Conservation (phyloP, 164 flowering plant genomes). For the Tetracentron sinense region DNA sequence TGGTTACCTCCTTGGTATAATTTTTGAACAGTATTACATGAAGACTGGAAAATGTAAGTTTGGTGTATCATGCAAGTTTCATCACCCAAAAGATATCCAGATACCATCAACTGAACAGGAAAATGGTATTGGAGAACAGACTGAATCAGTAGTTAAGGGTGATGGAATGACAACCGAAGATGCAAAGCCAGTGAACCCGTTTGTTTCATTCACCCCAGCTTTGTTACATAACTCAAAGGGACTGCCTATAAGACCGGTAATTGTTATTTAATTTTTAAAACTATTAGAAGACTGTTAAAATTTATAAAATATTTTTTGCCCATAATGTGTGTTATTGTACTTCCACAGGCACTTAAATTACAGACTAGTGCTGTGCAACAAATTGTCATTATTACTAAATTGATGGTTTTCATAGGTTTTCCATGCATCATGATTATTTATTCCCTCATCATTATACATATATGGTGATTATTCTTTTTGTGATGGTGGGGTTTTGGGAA, state of each 20-base stretch:
- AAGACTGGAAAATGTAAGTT: constrained; percentile 93
- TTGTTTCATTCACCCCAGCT: constrained; percentile 49
- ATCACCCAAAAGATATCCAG: constrained; percentile 83
- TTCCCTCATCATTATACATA: background rate
- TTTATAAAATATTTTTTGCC: background rate
- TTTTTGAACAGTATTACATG: constrained; percentile 63
- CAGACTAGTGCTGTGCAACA: background rate
- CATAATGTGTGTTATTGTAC: background rate
- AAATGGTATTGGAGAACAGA: constrained; percentile 29
- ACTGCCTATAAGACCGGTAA: constrained; percentile 88
- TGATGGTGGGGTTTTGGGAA: no score
- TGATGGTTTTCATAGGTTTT: no score
- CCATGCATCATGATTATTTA: no score
- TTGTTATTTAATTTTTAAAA: background rate
- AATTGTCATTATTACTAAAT: no score
- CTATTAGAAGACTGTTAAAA: background rate
- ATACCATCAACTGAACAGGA: constrained; percentile 39
- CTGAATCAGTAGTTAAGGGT: constrained; percentile 18
- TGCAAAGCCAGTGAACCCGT: constrained; percentile 22
- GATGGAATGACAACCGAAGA: constrained; percentile 26
- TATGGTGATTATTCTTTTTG: no score
- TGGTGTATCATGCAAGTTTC: constrained; percentile 79
- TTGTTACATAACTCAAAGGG: constrained; percentile 74
- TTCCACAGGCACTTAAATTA: background rate
- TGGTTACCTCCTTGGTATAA: constrained; percentile 1